phyloP scores from a whole-genome alignment of 1,139 yeast species.

The Pichia sp. region DNA sequence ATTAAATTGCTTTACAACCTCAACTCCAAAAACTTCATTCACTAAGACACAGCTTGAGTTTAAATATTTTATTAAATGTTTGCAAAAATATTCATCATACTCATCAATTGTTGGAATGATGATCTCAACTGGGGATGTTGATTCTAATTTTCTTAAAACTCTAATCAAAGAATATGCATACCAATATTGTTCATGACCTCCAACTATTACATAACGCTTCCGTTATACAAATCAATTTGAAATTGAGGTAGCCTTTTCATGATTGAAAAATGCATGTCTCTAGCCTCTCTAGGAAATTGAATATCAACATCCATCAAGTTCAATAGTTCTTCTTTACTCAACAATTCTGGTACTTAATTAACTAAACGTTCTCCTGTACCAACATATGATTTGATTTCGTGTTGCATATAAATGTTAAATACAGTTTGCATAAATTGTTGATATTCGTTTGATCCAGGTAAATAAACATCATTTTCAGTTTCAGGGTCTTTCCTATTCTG shows the following conservation, averaged over 20 bases:
- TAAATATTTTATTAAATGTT: conserved; percentile 35
- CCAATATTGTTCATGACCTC: conserved; percentile 52
- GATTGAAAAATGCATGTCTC: not conserved
- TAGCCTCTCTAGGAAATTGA: not conserved
- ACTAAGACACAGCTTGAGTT: conserved; percentile 39
- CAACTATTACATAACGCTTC: conserved; percentile 58
- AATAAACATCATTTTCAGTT: not conserved
- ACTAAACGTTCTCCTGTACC: not conserved
- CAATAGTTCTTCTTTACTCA: not conserved
- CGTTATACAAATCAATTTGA: conserved; percentile 27
- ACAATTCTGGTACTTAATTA: not conserved
- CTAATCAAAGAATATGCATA: conserved; percentile 45
- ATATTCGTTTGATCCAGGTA: not conserved
- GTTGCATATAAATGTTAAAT: not conserved
- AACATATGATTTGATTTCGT: not conserved
- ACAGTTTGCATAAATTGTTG: not conserved
- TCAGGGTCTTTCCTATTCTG: too few relatives aligned
- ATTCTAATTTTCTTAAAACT: conserved; percentile 43
- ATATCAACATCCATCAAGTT: not conserved
- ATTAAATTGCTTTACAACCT: conserved; percentile 26
- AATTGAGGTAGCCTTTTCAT: not conserved
- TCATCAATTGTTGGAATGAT: conserved; percentile 46
- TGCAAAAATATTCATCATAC: conserved; percentile 42
- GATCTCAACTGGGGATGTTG: conserved; percentile 53
- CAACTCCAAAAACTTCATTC: conserved; percentile 23